A percentile compares a stretch with the other conserved stretches of the same genome.
Conservation (phyloP, 495 filamentous ascomycete genomes). For the Oleoguttula mirabilis region DNA sequence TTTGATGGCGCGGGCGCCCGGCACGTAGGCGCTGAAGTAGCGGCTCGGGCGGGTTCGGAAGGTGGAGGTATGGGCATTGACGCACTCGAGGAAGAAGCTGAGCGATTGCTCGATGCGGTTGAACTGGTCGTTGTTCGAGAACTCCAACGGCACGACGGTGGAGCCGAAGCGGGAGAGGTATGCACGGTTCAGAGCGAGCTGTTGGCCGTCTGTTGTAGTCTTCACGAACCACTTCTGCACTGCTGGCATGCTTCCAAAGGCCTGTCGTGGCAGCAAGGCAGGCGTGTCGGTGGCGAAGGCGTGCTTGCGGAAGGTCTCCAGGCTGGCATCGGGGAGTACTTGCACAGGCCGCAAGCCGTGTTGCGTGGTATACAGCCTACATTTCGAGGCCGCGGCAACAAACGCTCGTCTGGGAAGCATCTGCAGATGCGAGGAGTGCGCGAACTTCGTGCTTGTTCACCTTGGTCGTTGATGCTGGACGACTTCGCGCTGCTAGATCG, state of each 20-base stretch:
- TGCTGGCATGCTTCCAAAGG: slow-evolving; percentile 40
- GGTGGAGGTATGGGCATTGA: slow-evolving; percentile 11
- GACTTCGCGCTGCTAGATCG: no score
- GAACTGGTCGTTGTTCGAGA: slow-evolving; percentile 37
- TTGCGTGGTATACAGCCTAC: no score
- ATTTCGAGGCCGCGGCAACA: no score
- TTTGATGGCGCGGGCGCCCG: slow-evolving; percentile 14
- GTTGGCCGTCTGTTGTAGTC: not conserved
- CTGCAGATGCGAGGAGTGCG: no score
- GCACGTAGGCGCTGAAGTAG: slow-evolving; percentile 19
- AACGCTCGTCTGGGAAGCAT: no score
- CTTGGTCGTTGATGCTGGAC: no score
- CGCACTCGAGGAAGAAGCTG: slow-evolving; percentile 44
- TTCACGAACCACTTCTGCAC: slow-evolving; percentile 42
- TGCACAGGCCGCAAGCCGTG: slow-evolving; percentile 8
- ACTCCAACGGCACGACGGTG: slow-evolving; percentile 47
- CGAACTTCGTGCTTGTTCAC: no score
- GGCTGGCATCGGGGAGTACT: slow-evolving; percentile 10
- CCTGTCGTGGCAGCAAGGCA: slow-evolving; percentile 35
- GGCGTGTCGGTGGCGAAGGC: slow-evolving; percentile 40
- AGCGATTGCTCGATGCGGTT: slow-evolving; percentile 46
- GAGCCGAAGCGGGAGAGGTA: slow-evolving; percentile 41
- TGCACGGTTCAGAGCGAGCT: slow-evolving; percentile 32
- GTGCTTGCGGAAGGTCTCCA: slow-evolving; percentile 38
- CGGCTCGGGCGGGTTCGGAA: slow-evolving; percentile 3